Base-by-base conservation (phyloP, 2,329 filamentous ascomycete species). In the Coniochaeta pulveracea region DNA sequence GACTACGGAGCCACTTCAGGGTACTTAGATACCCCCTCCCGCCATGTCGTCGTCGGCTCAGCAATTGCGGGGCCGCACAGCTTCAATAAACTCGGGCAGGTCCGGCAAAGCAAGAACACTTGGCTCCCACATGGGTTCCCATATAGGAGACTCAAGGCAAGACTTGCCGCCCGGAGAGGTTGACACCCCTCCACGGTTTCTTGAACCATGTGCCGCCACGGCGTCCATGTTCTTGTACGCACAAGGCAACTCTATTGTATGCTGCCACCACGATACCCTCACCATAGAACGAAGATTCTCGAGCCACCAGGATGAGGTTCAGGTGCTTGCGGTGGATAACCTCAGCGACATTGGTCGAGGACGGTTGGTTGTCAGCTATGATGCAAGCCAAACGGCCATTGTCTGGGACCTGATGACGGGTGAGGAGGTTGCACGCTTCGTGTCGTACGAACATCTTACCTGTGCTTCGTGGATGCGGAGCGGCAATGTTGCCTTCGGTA, bases 351-450 rank as follows among this genome's bases (percentile, higher is more conserved):
- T 76, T 39, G 88, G 88, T 3, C 79, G 80, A 1, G 91, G 89
- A 18, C 71, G 88, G 41, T 61, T 93, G 39, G 86, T 93, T 3
- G 85, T 94, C 40, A 96, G 86, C 60, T 95, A 94, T 49, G 91
- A 98, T 64, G 73, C 74, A 12, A 80, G 85, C 23, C 84, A 89
- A 55, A 94, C 85, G 1, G 85, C 88, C 4, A 94, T 96, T 50
- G 85, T 96, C 6, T 98, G 91, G 91, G 89, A 98, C 58, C 68
- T 95, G 39, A 76, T 93, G 61, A 93, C 85, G 0, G 91, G 91
- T 31, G 78, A 86, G 38, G 86, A 95, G 56, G 72, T 95, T 37
- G 79, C 89, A 24, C 74, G 88, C n/a, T 96, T 96, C 60, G 79
- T 80, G 16, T 91, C 88, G 0, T 95, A 93, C 50, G 85, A 93